Base-by-base conservation (phyloP, 495 filamentous ascomycete species). In the Thermothielavioides terrestris region DNA sequence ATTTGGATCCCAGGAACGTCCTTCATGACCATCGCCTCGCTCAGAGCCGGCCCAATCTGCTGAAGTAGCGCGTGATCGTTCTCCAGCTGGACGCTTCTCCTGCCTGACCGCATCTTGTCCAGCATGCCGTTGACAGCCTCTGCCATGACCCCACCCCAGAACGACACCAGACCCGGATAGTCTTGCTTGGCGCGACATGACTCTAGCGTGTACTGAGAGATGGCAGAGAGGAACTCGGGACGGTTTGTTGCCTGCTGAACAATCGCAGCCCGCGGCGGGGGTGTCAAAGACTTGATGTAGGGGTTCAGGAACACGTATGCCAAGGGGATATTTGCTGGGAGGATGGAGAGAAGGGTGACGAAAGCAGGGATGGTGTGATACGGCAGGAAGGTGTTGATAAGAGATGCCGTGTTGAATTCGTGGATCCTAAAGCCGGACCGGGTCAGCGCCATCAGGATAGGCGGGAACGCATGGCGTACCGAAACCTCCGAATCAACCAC, bases 401-500 rank as follows among this genome's bases (percentile, higher is more conserved):
- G 69, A 37, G 75, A 78, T 1, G 77, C 71, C 0, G 88, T 90
- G 61, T 96, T 97, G 60, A 87, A 82, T 61, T 96, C 88, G 63
- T 97, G 92, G 23, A 92, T 73, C 50, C 92, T 95, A 18, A n/a
- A 28, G 1, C 15, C 48, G n/a, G n/a, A n/a, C n/a, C n/a, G 8
- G 23, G 53, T 77, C 59, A 78, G 72, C 48, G 35, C 37, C 36
- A 5, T 35, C 21, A n/a, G 44, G 45, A 28, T 34, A 0, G 36
- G 30, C 8, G 8, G 42, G 18, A 17, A 1, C 28, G 15, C 15
- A 48, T 34, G 17, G 55, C 77, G 23, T 71, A 96, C 90, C 88
- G 78, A 54, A 97, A 99, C 50, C 89, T 77, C 59, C 92, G 74
- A 26, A 99, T 76, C 20, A 96, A 75, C 92, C 92, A 99, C 70